Base-by-base conservation (phyloP, 1,139 yeast species). In the Yamadazyma aaseri region DNA sequence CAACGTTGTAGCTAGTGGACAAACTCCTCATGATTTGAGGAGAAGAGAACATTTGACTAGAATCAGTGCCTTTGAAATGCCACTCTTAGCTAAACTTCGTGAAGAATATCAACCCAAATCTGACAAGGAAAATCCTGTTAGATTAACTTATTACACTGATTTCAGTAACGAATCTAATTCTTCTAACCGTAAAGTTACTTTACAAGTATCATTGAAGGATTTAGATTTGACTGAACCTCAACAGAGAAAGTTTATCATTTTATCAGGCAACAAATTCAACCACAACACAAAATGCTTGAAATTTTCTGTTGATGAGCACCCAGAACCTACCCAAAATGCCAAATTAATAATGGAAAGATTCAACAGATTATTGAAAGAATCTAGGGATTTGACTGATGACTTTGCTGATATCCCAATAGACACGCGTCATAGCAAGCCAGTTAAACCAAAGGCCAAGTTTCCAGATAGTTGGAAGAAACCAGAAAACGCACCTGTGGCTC, bases 381-480 rank as follows among this genome's bases (percentile, higher is more conserved):
- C 95, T n/a, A 81, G 79, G 52, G 83, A 79, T 40, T 53, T 71
- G 33, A 58, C 71, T 4, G 69, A 72, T 30, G 92, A 85, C 43
- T 85, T 86, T 49, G 67, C 72, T 29, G 95, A 86, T 51, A 66
- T 92, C 26, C 97, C 97, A 20, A 60, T 92, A 32, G 96, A 89
- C 56, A 77, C 73, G 18, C 79, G 96, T 56, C 92, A 84, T 56
- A 72, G 67, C 56, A 64, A 70, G 42, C 53, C 63, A 24, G 71
- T 70, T 45, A 71, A 70, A 55, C 56, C 63, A 38, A 57, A 62
- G 38, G 58, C 74, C 28, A 38, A 39, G 28, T 90, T 86, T 67
- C 97, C 97, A 7, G 79, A 79, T 42, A 77, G 71, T 32, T 92
- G 98, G 98, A 79, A 77, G 53, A 77, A 87, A 50, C 95, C 95